These are phyloP conservation scores for Nothophoma quercina DNA, from an alignment of 2,329 filamentous ascomycete genomes.

Conservation along the genomic window DNA sequence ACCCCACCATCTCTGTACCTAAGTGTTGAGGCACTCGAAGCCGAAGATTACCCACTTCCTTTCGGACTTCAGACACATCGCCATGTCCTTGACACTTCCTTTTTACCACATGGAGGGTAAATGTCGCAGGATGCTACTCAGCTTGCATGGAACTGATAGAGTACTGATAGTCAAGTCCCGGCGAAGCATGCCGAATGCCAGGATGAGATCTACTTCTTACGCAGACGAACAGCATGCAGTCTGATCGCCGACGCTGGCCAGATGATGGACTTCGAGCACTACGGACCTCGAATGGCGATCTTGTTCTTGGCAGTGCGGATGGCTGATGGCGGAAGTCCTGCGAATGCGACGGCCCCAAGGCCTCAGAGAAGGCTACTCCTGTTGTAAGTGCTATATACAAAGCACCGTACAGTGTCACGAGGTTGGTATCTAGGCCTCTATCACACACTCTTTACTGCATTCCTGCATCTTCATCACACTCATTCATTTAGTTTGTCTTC, in stretches of 20 bases:
- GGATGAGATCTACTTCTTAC: not conserved
- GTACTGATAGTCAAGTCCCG: not conserved
- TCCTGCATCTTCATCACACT: not conserved
- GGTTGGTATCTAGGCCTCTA: not conserved
- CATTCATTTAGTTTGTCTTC: not conserved
- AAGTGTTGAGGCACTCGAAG: not conserved
- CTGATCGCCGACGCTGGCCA: not conserved
- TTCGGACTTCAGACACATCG: not conserved
- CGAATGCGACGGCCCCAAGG: slow-evolving; percentile 4
- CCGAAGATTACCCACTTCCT: not conserved
- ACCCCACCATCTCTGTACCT: not conserved
- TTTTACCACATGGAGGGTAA: not conserved
- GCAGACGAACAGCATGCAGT: not conserved
- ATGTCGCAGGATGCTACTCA: not conserved
- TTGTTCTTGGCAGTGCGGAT: slow-evolving; percentile 6
- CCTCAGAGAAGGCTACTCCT: slow-evolving; percentile 4
- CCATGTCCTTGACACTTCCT: not conserved
- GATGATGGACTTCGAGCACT: slow-evolving; percentile 3
- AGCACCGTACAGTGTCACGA: not conserved
- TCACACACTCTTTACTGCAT: slow-evolving; percentile 1
- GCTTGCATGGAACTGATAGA: not conserved
- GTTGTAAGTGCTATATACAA: slow-evolving; percentile 12
- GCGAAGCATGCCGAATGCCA: not conserved
- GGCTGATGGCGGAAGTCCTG: slow-evolving; percentile 5
- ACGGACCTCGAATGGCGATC: slow-evolving; percentile 4